phyloP scores from a whole-genome alignment of 768 basidiomycete genomes.

The Termitomyces sp. region DNA sequence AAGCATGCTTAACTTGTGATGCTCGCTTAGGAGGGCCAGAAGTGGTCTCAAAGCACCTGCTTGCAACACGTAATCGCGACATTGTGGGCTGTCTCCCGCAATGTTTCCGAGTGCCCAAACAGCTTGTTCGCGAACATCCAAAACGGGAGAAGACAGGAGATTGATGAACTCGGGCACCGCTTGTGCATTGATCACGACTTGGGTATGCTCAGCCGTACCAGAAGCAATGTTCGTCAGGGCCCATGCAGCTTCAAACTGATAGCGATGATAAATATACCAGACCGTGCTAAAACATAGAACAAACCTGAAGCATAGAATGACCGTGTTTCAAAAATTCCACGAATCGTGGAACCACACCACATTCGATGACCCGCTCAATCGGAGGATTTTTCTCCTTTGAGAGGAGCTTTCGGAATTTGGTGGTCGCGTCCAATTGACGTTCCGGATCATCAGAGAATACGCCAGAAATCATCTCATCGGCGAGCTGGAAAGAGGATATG shows the following conservation, averaged over 20 bases:
- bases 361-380: conserved; percentile 97
- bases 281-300: conserved; percentile 13
- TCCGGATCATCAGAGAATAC: conserved; percentile 93
- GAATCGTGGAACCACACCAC: conserved; percentile 95
- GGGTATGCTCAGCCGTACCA: conserved; percentile 97
- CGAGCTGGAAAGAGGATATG: conserved; percentile 45
- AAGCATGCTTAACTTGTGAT: conserved; percentile 99
- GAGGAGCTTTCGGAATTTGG: conserved; percentile 96
- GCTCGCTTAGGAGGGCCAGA: conserved; percentile 84
- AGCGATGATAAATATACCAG: neutral
- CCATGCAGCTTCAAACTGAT: conserved; percentile 95
- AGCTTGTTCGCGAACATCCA: conserved; percentile 98
- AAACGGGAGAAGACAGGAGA: conserved; percentile 87
- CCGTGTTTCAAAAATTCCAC: conserved; percentile 87
- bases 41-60: conserved; percentile 93
- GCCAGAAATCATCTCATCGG: conserved; percentile 88
- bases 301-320: conserved; percentile 81
- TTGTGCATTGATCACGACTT: conserved; percentile 92
- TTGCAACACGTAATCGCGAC: conserved; percentile 94
- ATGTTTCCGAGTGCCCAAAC: conserved; percentile 99
- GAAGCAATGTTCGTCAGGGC: conserved; percentile 97
- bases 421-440: conserved; percentile 93
- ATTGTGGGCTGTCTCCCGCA: conserved; percentile 96
- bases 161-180: conserved; percentile 98
- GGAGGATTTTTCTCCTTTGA: conserved; percentile 99